phyloP scores from a whole-genome alignment of 345 rosid species.

The Anastatica hierochuntica region DNA sequence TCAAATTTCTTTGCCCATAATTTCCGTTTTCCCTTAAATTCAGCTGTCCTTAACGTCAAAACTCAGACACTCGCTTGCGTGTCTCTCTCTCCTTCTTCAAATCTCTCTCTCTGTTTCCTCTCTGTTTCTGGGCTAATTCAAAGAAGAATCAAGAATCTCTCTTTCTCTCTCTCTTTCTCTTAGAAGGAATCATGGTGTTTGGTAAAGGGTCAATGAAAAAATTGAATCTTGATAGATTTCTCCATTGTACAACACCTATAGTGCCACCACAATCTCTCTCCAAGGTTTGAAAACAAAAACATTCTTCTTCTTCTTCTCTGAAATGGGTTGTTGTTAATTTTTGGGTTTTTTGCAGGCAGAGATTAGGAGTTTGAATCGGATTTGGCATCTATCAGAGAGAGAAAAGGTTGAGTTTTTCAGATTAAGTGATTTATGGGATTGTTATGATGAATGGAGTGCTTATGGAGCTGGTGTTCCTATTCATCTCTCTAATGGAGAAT shows the following conservation, averaged over 20 bases:
- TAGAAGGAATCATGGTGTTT: constrained; percentile 40
- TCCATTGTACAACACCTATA: constrained; percentile 67
- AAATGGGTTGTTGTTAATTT: no score
- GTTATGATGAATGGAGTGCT: constrained; percentile 98
- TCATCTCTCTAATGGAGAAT: constrained; percentile 49
- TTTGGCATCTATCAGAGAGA: constrained; percentile 95
- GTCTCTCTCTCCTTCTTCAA: constrained; percentile 23
- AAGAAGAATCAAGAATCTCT: constrained; percentile 38
- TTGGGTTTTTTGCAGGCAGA: constrained; percentile 41
- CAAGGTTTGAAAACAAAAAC: constrained; percentile 60
- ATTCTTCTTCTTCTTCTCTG: neutral
- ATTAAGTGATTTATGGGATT: constrained; percentile 75
- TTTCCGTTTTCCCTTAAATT: constrained; percentile 37
- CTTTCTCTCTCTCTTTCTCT: constrained; percentile 40
- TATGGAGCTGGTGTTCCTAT: constrained; percentile 98
- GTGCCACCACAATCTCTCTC: constrained; percentile 76
- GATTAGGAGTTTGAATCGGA: constrained; percentile 65
- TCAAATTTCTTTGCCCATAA: constrained; percentile 3
- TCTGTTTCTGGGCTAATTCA: constrained; percentile 33
- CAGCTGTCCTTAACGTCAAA: constrained; percentile 58
- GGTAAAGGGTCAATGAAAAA: constrained; percentile 51
- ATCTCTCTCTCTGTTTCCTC: constrained; percentile 54
- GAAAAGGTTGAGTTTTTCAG: constrained; percentile 80
- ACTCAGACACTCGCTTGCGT: constrained; percentile 33
- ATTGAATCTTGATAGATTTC: constrained; percentile 84